phyloP scores from a whole-genome alignment of 805 yeast species.

The Cyberlindnera veronae region DNA sequence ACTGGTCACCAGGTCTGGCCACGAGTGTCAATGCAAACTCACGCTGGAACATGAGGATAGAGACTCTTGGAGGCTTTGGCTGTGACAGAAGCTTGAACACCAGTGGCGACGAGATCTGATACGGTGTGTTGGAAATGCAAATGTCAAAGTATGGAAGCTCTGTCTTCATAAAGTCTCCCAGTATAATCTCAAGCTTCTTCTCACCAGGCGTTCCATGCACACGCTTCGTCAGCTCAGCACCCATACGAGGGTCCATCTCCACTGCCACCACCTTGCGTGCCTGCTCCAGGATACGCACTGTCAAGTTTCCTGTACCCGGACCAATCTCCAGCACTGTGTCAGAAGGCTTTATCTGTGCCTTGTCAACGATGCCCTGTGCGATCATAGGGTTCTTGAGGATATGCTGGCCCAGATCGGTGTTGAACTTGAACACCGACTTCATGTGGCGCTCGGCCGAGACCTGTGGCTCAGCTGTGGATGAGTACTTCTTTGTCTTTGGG shows the following conservation, averaged over 20 bases:
- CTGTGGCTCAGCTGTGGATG: conserved; percentile 48
- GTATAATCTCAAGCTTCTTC: conserved; percentile 82
- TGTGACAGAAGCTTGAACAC: conserved; percentile 88
- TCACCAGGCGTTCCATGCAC: conserved; percentile 96
- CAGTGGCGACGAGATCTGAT: conserved; percentile 94
- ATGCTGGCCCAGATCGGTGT: conserved; percentile 96
- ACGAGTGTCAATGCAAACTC: conserved; percentile 91
- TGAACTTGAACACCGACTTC: conserved; percentile 90
- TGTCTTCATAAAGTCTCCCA: conserved; percentile 95
- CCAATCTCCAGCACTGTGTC: conserved; percentile 96
- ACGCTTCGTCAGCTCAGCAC: conserved; percentile 95
- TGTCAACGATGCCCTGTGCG: conserved; percentile 97
- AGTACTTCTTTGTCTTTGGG: conserved; percentile 56
- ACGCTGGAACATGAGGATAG: conserved; percentile 95
- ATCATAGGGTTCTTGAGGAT: conserved; percentile 92
- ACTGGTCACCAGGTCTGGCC: conserved; percentile 94
- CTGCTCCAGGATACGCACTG: conserved; percentile 87
- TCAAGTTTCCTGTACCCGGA: conserved; percentile 98
- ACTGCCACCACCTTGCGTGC: conserved; percentile 94
- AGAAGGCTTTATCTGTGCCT: conserved; percentile 87
- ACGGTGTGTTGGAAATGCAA: conserved; percentile 96
- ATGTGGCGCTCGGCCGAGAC: conserved; percentile 68
- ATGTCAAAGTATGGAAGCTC: conserved; percentile 93
- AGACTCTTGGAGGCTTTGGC: conserved; percentile 92
- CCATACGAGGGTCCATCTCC: conserved; percentile 99